Percentiles rank a stretch among this genome's conserved stretches.
Conservation (phyloP, 2,329 filamentous ascomycete species). For the Aspergillus sp. region DNA sequence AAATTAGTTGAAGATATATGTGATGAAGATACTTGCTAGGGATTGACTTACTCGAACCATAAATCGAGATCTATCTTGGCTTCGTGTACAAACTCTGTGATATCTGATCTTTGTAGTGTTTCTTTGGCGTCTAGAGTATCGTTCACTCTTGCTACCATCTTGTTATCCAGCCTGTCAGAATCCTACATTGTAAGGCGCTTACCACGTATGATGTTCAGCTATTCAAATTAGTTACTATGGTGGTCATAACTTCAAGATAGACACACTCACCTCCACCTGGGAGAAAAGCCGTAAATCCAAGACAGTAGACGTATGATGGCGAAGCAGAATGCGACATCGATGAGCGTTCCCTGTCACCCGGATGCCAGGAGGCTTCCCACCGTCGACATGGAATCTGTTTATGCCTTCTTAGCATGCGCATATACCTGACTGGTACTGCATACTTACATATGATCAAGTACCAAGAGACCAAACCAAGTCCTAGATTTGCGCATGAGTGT, state of each 20-base stretch:
- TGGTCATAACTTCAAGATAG: background rate
- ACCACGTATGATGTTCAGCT: constrained; percentile 48
- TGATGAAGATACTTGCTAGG: background rate
- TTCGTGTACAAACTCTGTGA: constrained; percentile 47
- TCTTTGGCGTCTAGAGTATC: constrained; percentile 32
- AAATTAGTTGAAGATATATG: constrained; percentile 9
- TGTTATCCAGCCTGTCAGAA: background rate
- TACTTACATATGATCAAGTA: constrained; percentile 53
- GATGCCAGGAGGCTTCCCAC: constrained; percentile 49
- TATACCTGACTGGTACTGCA: background rate
- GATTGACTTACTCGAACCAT: constrained; percentile 47
- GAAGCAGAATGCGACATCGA: constrained; percentile 49
- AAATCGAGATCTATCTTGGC: constrained; percentile 51
- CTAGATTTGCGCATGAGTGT: constrained; percentile 47
- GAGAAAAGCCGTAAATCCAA: constrained; percentile 56
- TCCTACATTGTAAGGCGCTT: background rate
- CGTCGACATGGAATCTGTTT: constrained; percentile 44
- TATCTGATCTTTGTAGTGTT: constrained; percentile 35
- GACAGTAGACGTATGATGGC: constrained; percentile 46
- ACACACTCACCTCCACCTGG: constrained; percentile 47
- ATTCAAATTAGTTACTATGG: constrained; percentile 7
- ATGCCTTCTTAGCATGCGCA: background rate
- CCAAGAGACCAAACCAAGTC: constrained; percentile 56
- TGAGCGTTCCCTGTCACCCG: constrained; percentile 40
- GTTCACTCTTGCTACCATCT: constrained; percentile 37